Conservation (phyloP, 208 protist species). For the Crithidia acanthocephali region DNA sequence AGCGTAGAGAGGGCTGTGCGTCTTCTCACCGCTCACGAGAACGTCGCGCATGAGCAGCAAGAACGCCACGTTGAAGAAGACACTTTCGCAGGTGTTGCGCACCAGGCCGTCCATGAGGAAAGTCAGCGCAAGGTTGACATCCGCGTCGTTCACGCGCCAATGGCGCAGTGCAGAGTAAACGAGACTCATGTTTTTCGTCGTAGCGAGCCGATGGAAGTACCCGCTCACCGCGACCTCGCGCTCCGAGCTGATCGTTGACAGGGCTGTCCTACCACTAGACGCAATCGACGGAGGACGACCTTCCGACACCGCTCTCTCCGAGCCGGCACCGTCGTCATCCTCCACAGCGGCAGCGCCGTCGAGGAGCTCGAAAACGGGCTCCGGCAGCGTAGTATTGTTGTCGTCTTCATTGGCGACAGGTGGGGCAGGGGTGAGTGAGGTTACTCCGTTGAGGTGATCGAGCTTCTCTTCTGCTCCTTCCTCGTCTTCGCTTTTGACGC, state of each 20-base stretch:
- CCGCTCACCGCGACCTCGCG: slow-evolving; percentile 73
- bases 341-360: background rate
- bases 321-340: slow-evolving; percentile 3
- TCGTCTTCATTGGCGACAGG: background rate
- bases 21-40: slow-evolving; percentile 65
- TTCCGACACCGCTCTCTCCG: slow-evolving; percentile 31
- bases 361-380: slow-evolving; percentile 8
- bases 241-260: slow-evolving; percentile 70
- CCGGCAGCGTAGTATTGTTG: background rate
- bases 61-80: slow-evolving; percentile 83
- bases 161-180: slow-evolving; percentile 70
- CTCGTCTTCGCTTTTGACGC: background rate
- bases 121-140: slow-evolving; percentile 80
- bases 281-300: slow-evolving; percentile 35
- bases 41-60: slow-evolving; percentile 80
- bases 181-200: slow-evolving; percentile 67
- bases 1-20: slow-evolving; percentile 68
- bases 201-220: slow-evolving; percentile 72
- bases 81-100: slow-evolving; percentile 45
- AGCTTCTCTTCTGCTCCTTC: background rate
- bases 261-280: slow-evolving; percentile 39
- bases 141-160: slow-evolving; percentile 80
- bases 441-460: background rate
- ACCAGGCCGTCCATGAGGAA: slow-evolving; percentile 76
- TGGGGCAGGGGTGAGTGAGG: background rate